These are phyloP conservation scores for Phalaenopsis hybrid DNA, from an alignment of 116 monocot genomes.

Conservation along the genomic window DNA sequence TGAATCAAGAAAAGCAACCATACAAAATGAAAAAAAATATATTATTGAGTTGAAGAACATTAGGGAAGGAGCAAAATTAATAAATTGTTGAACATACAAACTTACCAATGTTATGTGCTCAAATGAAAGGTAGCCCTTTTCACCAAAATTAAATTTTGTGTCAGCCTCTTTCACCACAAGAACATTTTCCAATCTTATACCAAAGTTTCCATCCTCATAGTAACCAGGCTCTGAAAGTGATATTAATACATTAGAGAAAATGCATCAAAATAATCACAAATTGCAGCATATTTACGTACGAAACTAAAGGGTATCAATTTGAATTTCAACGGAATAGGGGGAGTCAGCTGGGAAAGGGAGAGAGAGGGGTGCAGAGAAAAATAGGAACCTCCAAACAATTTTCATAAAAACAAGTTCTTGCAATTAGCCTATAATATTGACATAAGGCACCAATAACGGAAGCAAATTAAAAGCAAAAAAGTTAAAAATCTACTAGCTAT, in stretches of 20 bases:
- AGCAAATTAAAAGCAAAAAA: not conserved
- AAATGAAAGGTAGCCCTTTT: slow-evolving; percentile 76
- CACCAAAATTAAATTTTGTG: slow-evolving; percentile 83
- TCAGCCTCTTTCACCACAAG: slow-evolving; percentile 82
- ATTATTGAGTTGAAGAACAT: not conserved
- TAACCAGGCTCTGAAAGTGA: slow-evolving; percentile 86
- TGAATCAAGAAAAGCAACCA: not conserved
- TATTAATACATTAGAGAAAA: too few species aligned
- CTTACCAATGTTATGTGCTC: slow-evolving; percentile 98
- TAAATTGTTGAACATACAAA: not conserved
- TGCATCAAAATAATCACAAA: too few species aligned
- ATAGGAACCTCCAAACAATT: slow-evolving; percentile 3
- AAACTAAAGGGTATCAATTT: not conserved
- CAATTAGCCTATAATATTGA: not conserved
- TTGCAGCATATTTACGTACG: not conserved
- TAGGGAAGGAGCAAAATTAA: not conserved
- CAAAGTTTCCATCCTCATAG: slow-evolving; percentile 94
- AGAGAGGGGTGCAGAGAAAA: not conserved
- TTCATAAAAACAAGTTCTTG: not conserved
- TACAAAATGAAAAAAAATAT: not conserved
- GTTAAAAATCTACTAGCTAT: not conserved
- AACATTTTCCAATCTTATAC: slow-evolving; percentile 95
- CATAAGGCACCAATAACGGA: not conserved
- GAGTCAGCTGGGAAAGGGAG: not conserved
- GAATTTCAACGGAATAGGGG: not conserved